phyloP scores from a whole-genome alignment of 2,329 filamentous ascomycete species.

The Lecanicillium sp. region DNA sequence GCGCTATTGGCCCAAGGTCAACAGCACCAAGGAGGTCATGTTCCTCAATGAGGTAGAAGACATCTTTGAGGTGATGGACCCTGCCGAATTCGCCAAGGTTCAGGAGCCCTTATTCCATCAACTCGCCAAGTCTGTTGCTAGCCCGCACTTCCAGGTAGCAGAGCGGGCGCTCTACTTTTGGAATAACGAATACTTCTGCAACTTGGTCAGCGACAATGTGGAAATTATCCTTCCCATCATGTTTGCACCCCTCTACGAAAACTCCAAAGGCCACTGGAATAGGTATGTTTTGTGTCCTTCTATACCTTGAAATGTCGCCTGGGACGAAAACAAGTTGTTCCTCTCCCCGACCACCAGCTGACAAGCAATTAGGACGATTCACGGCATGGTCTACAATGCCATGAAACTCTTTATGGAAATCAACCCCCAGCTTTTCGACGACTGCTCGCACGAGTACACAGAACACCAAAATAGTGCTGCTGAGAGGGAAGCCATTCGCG shows the following conservation, averaged over 20 bases:
- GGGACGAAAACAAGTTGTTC: no score
- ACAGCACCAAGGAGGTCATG: constrained; percentile 99
- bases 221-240: constrained; percentile 98
- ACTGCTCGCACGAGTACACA: constrained; percentile 96
- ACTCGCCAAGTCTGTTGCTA: constrained; percentile 93
- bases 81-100: constrained; percentile 95
- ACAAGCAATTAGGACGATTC: constrained; percentile 67
- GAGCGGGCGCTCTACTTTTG: constrained; percentile 97
- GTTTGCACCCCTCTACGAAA: constrained; percentile 97
- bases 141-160: constrained; percentile 97
- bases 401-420: constrained; percentile 99
- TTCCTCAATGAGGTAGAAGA: constrained; percentile 98
- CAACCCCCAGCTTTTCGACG: constrained; percentile 95
- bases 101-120: constrained; percentile 97
- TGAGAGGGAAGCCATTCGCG: constrained; percentile 71
- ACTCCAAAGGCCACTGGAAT: constrained; percentile 99
- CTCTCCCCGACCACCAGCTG: constrained; percentile 22
- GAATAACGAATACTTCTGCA: constrained; percentile 99
- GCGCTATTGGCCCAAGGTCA: constrained; percentile 98
- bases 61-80: constrained; percentile 99
- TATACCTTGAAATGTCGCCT: no score
- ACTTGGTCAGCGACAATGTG: constrained; percentile 96
- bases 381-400: constrained; percentile 99
- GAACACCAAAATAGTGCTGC: constrained; percentile 90
- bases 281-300: constrained; percentile 48